Base-by-base conservation (phyloP, 1,284 basidiomycete species). In the Tranzscheliella williamsii region DNA sequence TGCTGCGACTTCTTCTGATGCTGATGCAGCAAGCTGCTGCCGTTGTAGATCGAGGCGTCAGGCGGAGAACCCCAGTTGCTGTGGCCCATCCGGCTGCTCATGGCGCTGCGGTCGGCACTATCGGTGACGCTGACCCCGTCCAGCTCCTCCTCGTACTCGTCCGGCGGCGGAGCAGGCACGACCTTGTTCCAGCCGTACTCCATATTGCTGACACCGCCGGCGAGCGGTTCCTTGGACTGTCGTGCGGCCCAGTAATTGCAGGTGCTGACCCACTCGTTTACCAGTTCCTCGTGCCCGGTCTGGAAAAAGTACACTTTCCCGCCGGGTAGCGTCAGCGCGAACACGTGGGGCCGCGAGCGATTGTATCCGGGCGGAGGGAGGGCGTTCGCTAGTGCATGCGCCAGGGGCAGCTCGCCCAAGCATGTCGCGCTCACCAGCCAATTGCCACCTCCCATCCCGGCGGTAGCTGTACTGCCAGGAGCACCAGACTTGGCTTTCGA, bases 191-290 rank as follows among this genome's bases (percentile, higher is more conserved):
- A 98, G 9, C 94, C 94, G 73, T 98, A 97, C 78, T 98, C 95
- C 88, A 97, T 94, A 79, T 98, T 98, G 37, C 90, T 92, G 2
- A 97, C 91, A 23, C 93, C 94, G 3, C 93, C 94, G 2, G 88
- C 84, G 3, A 98, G 83, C 0, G 94, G 94, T 72, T 95, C 91
- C 68, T 93, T 91, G 78, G 89, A 91, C 60, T 85, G 87, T 24
- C 93, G 83, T 0, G 94, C 94, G 0, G 94, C 91, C 92, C 93
- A 97, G 78, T 97, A 97, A 80, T 97, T 98, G 84, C 93, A 97
- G 0, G 94, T 95, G 24, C 88, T 87, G 7, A 96, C 92, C 94
- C 94, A 98, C 78, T 98, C 94, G 72, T 90, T 89, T 29, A 96
- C 91, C 16, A 98, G 84, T 67, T 96, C 93, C 72, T 95, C 93